Evolutionary conservation across 148 eudicot species (phyloP), one percentile per base, ranked within the genome.

Genomic region (Vaccinium darrowii): DNA sequence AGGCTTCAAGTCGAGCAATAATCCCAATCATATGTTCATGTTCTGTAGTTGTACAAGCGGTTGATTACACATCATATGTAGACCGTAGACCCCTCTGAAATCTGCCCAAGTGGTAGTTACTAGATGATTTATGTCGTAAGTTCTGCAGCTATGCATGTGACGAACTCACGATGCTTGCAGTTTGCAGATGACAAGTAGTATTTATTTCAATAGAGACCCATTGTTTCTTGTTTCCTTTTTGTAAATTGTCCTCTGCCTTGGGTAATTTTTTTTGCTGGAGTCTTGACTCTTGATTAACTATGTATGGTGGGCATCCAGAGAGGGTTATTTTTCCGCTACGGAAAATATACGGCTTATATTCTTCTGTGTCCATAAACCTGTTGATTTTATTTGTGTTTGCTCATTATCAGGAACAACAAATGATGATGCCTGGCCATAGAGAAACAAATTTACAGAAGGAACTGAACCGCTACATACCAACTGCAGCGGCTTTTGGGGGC

Each of bases 341-440:
- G 39, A 65, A 65, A n/a, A 27, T 12, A 12, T 25, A 25, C 10
- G 72, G 39, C 0, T 69, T 27, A 3, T 9, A 23, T 65, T 65
- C 71, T 65, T 15, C 27, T 36, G 12, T 30, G 27, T 27, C 16
- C 7, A 4, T 69, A 12, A 18, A 33, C 10, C 74, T 69, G 74
- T 73, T 15, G n/a, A 73, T 73, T 72, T 16, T 73, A 1, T 13
- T 71, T 25, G 1, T 71, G 30, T 33, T 53, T 43, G 10, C 47
- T 65, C 10, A 53, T 50, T 21, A 5, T 78, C 87, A 95, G 98
- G 98, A 95, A 77, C 97, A 95, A 95, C 97, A 95, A 83, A 95
- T 95, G 98, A 97, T 95, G 39, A 94, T 94, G 97, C 98, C 97
- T 2, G 97, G 97, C 3, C 97, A 94, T 77, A 87, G 97, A 4